phyloP scores from a whole-genome alignment of 164 flowering plant genomes.

The Nymphaea colorata region DNA sequence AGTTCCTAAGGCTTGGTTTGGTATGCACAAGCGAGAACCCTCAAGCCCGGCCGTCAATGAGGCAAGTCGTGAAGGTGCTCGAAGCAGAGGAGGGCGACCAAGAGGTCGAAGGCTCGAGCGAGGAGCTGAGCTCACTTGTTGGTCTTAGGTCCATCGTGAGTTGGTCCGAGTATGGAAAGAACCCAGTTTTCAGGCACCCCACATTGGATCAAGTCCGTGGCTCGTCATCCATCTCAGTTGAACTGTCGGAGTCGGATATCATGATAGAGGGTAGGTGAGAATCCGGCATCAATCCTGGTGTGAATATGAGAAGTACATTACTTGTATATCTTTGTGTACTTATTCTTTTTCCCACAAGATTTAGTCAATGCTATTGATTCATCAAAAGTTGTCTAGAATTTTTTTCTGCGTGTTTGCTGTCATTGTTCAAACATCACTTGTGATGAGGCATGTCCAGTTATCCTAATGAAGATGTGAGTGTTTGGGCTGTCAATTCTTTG shows the following conservation, averaged over 20 bases:
- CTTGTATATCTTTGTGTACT: too few relatives aligned
- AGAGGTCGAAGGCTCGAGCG: conserved; percentile 5
- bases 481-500: too few relatives aligned
- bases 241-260: conserved; percentile 18
- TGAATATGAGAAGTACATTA: too few relatives aligned
- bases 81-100: conserved; percentile 11
- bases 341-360: too few relatives aligned
- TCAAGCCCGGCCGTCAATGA: conserved; percentile 28
- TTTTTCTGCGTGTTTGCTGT: too few relatives aligned
- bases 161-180: conserved; percentile 4
- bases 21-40: conserved; percentile 30
- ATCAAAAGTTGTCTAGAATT: too few relatives aligned
- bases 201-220: conserved; percentile 20
- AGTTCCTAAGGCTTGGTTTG: conserved; percentile 28
- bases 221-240: conserved; percentile 11
- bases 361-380: too few relatives aligned
- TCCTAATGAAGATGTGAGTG: too few relatives aligned
- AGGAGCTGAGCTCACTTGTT: conserved; percentile 14
- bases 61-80: conserved; percentile 26
- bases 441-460: too few relatives aligned
- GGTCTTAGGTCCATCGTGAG: conserved; percentile 20
- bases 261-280: conserved; percentile 21
- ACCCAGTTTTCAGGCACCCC: conserved; percentile 13
- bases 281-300: too few relatives aligned
- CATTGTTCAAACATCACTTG: too few relatives aligned